Evolutionary conservation across 2,329 filamentous ascomycete species (phyloP), one percentile per base, ranked within the genome.

Genomic region (Falciphora oryzae): DNA sequence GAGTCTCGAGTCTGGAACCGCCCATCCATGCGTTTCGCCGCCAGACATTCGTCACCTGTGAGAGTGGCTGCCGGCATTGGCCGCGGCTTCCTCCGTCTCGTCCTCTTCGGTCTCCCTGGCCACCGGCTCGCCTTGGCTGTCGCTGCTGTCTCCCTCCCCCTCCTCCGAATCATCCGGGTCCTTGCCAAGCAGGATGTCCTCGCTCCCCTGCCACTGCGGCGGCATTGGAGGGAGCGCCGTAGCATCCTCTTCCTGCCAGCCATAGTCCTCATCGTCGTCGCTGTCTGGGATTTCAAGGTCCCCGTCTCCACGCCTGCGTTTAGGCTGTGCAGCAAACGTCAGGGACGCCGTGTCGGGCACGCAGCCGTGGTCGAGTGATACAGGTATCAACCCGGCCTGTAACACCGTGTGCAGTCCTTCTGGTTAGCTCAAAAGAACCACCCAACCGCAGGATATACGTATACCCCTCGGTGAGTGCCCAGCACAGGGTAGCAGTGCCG

Each of bases 161-260:
- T 64, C 66, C 14, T 68, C 67, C 1, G 65, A 65, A 4, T 68
- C 68, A 10, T 68, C 68, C 2, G 66, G 65, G 7, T 67, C 66
- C 7, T 64, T 60, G 0, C 57, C 58, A 5, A 87, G 76, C 50
- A 89, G 75, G 59, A 88, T 76, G 70, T 89, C 86, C 70, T 89
- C 86, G 69, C 85, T 89, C 27, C 86, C 86, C 74, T 89, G 86
- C 85, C 85, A 88, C 72, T 89, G 86, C 11, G 85, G 85, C n/a
- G 85, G 85, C 74, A 82, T 83, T 4, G 77, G 78, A 14, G 86
- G 85, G 69, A 87, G 77, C 62, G 83, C 80, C 64, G 84, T 82
- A 65, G 89, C 87, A 69, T 89, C 86, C 59, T 86, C 84, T 63
- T 89, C 85, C 56, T 83, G 83, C 89, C 89, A 92, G 18, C 88